Evolutionary conservation across 768 basidiomycete genomes (phyloP), one percentile per base, ranked within the genome.

Genomic region (Boletus pseudopeckii): DNA sequence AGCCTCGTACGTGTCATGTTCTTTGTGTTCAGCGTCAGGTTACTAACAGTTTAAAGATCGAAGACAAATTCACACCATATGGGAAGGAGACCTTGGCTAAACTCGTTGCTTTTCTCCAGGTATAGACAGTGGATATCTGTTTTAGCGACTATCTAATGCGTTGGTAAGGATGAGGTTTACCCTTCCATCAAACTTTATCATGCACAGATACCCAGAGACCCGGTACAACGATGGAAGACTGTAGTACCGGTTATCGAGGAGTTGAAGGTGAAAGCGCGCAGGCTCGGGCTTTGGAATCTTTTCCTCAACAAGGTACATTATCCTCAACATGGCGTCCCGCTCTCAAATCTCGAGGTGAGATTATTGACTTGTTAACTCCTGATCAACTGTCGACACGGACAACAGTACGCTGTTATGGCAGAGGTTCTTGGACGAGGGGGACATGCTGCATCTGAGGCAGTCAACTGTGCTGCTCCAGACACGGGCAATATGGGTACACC

Each of bases 381-480:
- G 38, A 15, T 45, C 24, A 34, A 45, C 32, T 14, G 26, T 40
- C 56, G 33, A 42, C 33, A 24, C 10, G 9, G n/a, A 43, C 13
- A 4, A 45, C 59, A 95, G 92, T 98, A 99, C 69, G 92, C 90
- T 37, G 88, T 98, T 28, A 97, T 98, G 86, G 94, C 94, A n/a
- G 96, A 97, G 71, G 72, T 97, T 41, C 80, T 98, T 60, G 95
- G 95, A 5, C 84, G 92, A 52, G 86, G 81, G 20, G 86, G 88
- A 9, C 86, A 86, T 58, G 72, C 94, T 46, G 92, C 88, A 3
- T 85, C 95, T 20, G 87, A 98, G 73, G 84, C 81, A 13, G 85
- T 90, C 52, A 99, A 99, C 66, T 98, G 94, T 72, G 85, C 94
- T 24, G 94, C 95, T 14, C 96, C 96, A 30, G 96, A 98, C 71